These are phyloP conservation scores for Phytopythium montanum DNA, from an alignment of 352 stramenopile species.

Conservation along the genomic window DNA sequence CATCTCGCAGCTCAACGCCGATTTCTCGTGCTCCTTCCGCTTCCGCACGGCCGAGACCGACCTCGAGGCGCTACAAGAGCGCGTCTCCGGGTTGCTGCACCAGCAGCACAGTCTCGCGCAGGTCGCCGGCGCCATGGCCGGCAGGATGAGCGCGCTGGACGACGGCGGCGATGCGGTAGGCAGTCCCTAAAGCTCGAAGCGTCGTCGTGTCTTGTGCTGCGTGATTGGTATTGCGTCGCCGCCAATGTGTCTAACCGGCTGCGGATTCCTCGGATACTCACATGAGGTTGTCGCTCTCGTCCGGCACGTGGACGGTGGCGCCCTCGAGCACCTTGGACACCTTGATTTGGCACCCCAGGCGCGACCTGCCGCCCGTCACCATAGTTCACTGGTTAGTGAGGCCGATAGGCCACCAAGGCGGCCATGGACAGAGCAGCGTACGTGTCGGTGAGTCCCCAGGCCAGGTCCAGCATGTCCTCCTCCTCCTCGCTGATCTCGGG, in stretches of 20 bases:
- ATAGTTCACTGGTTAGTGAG: background rate
- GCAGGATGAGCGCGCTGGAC: slow-evolving; percentile 15
- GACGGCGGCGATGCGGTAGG: background rate
- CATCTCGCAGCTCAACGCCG: slow-evolving; percentile 88
- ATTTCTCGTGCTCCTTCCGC: slow-evolving; percentile 74
- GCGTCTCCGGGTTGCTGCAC: slow-evolving; percentile 54
- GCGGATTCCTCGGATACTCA: slow-evolving; percentile 19
- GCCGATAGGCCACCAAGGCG: background rate
- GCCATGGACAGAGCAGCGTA: slow-evolving; percentile 30
- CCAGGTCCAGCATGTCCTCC: slow-evolving; percentile 95
- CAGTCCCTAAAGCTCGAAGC: background rate
- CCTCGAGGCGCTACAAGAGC: slow-evolving; percentile 71
- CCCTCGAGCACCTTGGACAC: slow-evolving; percentile 87
- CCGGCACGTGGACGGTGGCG: slow-evolving; percentile 82
- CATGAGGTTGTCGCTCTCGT: slow-evolving; percentile 89
- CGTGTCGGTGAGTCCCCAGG: slow-evolving; percentile 93
- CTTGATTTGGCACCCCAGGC: slow-evolving; percentile 90
- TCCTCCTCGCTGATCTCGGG: slow-evolving; percentile 91
- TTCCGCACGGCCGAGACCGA: slow-evolving; percentile 61
- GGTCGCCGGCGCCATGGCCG: slow-evolving; percentile 44
- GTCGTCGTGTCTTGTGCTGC: background rate
- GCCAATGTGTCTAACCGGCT: slow-evolving; percentile 4
- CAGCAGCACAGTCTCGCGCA: slow-evolving; percentile 44
- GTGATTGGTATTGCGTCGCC: background rate
- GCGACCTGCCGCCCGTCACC: slow-evolving; percentile 28